A percentile compares a stretch with the other conserved stretches of the same genome.
Evolutionary conservation across 345 rosid genomes (phyloP).

Genomic region (Gossypium bickii): DNA sequence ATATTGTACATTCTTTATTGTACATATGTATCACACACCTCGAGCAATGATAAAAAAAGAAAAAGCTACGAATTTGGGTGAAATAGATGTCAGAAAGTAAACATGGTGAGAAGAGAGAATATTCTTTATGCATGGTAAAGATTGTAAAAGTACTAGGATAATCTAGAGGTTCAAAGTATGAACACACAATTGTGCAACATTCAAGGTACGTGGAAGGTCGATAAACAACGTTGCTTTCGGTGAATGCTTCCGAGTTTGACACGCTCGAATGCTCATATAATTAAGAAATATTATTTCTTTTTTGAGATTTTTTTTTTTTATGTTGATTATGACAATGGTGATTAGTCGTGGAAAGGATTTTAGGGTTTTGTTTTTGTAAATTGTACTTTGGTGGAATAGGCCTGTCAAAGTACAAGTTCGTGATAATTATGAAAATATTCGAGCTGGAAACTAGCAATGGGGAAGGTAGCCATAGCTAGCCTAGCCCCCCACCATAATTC

Average conservation of each 20-base stretch:
- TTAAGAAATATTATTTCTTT: not conserved
- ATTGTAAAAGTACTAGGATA: not conserved
- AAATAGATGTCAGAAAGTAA: not conserved
- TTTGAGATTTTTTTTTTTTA: not conserved
- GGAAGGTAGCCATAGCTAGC: not conserved
- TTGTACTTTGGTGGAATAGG: not conserved
- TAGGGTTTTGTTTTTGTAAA: not conserved
- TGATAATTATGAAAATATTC: not conserved
- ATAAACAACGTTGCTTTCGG: slow-evolving; percentile 23
- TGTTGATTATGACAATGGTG: not conserved
- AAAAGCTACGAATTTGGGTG: too few relatives aligned
- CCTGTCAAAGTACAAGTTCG: slow-evolving; percentile 1
- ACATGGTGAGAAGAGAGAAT: not conserved
- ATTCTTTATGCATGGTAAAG: not conserved
- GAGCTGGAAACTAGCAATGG: not conserved
- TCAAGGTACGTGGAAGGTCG: slow-evolving; percentile 22
- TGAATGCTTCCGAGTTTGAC: slow-evolving; percentile 15
- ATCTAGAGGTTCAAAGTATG: slow-evolving; percentile 7
- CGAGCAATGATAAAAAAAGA: not conserved
- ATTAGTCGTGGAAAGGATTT: not conserved
- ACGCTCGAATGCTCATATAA: slow-evolving; percentile 6
- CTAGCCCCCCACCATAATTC: slow-evolving; percentile 28
- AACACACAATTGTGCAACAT: not conserved
- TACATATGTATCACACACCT: not conserved
- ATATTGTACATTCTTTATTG: too few relatives aligned